Evolutionary conservation across 768 basidiomycete species (phyloP).

Genomic region (Kwoniella europaea): DNA sequence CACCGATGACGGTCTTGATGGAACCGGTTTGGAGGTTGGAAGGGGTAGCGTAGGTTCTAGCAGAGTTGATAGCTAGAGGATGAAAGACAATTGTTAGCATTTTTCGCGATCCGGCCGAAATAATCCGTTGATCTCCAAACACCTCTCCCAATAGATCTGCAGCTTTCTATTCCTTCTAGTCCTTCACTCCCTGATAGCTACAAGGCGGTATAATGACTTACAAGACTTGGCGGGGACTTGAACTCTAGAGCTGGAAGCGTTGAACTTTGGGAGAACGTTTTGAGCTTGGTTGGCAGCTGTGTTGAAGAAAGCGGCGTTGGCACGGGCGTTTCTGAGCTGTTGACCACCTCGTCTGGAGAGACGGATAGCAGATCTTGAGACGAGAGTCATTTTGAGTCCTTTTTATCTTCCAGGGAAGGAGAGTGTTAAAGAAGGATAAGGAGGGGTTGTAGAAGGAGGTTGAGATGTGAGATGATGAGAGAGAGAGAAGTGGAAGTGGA

Average conservation of each 20-base stretch:
- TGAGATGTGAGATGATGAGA: constrained; percentile 15
- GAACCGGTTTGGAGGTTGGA: constrained; percentile 73
- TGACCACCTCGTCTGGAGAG: constrained; percentile 55
- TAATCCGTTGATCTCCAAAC: background rate
- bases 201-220: constrained; percentile 24
- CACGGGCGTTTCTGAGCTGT: constrained; percentile 47
- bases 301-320: constrained; percentile 57
- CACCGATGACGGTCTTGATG: constrained; percentile 99
- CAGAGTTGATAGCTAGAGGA: constrained; percentile 28
- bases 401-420: constrained; percentile 17
- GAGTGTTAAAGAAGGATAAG: constrained; percentile 18
- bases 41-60: constrained; percentile 90
- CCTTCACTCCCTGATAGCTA: background rate
- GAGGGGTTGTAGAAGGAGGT: constrained; percentile 9
- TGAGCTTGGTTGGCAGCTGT: constrained; percentile 51
- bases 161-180: background rate
- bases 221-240: constrained; percentile 33
- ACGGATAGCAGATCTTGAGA: constrained; percentile 57
- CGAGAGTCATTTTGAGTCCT: constrained; percentile 52
- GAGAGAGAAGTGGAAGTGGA: constrained; percentile 20
- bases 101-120: constrained; percentile 20
- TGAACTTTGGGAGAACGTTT: constrained; percentile 43
- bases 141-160: background rate
- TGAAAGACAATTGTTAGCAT: constrained; percentile 4
- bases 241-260: constrained; percentile 38